Conservation (phyloP, 176 grass and related monocot genomes). For the Metroxylon sagu region DNA sequence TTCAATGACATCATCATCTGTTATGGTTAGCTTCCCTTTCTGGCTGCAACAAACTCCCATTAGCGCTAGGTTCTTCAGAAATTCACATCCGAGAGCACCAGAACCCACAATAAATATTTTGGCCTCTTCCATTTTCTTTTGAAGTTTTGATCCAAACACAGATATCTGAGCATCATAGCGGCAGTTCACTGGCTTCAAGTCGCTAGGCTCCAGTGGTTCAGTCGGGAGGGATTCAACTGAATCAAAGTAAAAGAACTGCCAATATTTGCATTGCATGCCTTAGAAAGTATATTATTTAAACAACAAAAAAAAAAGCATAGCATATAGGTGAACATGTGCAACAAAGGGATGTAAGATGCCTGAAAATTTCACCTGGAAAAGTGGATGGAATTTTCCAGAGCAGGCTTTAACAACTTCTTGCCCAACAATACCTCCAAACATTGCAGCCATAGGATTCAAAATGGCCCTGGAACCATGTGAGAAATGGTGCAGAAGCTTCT, state of each 20-base stretch:
- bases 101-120: slow-evolving; percentile 91
- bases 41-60: slow-evolving; percentile 78
- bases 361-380: slow-evolving; percentile 59
- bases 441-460: slow-evolving; percentile 91
- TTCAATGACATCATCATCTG: slow-evolving; percentile 96
- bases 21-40: slow-evolving; percentile 62
- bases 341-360: not conserved
- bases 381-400: slow-evolving; percentile 89
- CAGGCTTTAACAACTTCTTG: slow-evolving; percentile 93
- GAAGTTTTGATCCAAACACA: slow-evolving; percentile 75
- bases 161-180: slow-evolving; percentile 86
- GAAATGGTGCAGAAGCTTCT: slow-evolving; percentile 65
- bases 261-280: slow-evolving; percentile 2
- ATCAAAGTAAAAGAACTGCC: slow-evolving; percentile 97
- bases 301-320: slow-evolving; percentile 3
- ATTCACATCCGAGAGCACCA: slow-evolving; percentile 86
- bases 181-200: slow-evolving; percentile 48
- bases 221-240: slow-evolving; percentile 82
- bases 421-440: slow-evolving; percentile 87
- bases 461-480: slow-evolving; percentile 63
- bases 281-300: not conserved
- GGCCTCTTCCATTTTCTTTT: slow-evolving; percentile 65
- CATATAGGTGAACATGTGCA: not conserved
- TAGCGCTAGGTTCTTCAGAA: slow-evolving; percentile 79
- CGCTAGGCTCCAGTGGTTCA: slow-evolving; percentile 58